Evolutionary conservation across 2,329 filamentous ascomycete species (phyloP).

Genomic region (Truncatella angustata): DNA sequence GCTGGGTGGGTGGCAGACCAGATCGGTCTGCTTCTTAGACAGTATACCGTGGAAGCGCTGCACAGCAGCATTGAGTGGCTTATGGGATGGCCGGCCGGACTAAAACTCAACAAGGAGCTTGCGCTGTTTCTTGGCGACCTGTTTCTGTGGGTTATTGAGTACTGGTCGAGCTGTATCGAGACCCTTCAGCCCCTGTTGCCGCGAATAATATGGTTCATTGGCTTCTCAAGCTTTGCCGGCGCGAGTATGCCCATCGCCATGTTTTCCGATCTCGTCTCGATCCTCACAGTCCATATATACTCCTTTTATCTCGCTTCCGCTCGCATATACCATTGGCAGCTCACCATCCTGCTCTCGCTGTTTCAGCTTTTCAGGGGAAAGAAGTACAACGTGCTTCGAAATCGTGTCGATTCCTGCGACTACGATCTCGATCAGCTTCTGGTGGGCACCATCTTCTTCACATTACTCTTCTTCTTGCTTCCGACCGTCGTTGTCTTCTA

Average conservation of each 20-base stretch:
- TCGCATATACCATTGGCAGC: conserved; percentile 97
- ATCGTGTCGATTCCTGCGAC: conserved; percentile 97
- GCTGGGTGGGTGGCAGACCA: conserved; percentile 77
- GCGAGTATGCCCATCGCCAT: conserved; percentile 96
- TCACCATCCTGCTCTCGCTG: conserved; percentile 94
- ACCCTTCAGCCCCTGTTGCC: conserved; percentile 79
- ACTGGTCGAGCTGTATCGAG: conserved; percentile 86
- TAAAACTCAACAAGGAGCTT: conserved; percentile 93
- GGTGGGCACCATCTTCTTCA: conserved; percentile 94
- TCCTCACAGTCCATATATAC: conserved; percentile 94
- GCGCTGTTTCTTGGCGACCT: conserved; percentile 92
- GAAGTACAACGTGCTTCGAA: conserved; percentile 94
- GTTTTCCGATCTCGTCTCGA: conserved; percentile 88
- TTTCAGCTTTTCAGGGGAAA: conserved; percentile 98
- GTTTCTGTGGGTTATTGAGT: conserved; percentile 97
- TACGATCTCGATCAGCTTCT: conserved; percentile 97
- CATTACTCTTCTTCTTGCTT: conserved; percentile 87
- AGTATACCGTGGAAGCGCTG: conserved; percentile 85
- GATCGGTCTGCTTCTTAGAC: conserved; percentile 71
- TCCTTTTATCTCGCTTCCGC: conserved; percentile 97
- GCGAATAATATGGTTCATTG: conserved; percentile 85
- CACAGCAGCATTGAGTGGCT: conserved; percentile 91
- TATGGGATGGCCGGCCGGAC: conserved; percentile 89
- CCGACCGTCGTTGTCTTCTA: conserved; percentile 97
- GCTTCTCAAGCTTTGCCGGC: conserved; percentile 90